Evolutionary conservation across 192 early-diverging fungal genomes (phyloP).

Genomic region (Backusella tuberculispora): DNA sequence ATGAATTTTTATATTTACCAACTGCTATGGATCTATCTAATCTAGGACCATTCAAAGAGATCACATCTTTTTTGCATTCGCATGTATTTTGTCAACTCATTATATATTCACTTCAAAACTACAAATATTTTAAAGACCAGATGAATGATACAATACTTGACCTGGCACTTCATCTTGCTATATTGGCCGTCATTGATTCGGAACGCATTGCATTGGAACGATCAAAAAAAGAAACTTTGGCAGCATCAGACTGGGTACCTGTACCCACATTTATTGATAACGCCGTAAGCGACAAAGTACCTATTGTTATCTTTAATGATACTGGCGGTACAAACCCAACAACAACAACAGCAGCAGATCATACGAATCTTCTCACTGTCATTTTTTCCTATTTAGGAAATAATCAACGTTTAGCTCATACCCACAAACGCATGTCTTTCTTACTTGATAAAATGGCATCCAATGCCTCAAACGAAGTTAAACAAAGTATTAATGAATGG

Average conservation of each 20-base stretch:
- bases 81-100: conserved; percentile 76
- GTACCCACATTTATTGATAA: conserved; percentile 48
- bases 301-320: neutral
- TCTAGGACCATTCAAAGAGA: conserved; percentile 67
- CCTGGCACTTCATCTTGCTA: conserved; percentile 75
- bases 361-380: conserved; percentile 68
- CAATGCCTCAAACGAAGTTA: conserved; percentile 52
- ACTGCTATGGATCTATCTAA: conserved; percentile 49
- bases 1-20: conserved; percentile 49
- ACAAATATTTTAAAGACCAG: conserved; percentile 32
- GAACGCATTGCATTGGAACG: neutral
- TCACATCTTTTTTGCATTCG: conserved; percentile 75
- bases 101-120: conserved; percentile 78
- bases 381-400: conserved; percentile 71
- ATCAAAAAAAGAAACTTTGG: neutral
- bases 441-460: conserved; percentile 71
- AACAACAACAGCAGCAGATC: conserved; percentile 24
- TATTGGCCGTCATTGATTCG: conserved; percentile 68
- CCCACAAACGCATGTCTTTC: conserved; percentile 72
- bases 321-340: too few species aligned
- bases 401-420: conserved; percentile 63
- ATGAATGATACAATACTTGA: conserved; percentile 74
- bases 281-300: conserved; percentile 45
- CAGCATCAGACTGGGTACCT: neutral
- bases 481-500: conserved; percentile 45